These are phyloP conservation scores for Cutaneotrichosporon dermatis DNA, from an alignment of 1,284 basidiomycete genomes.

Conservation along the genomic window DNA sequence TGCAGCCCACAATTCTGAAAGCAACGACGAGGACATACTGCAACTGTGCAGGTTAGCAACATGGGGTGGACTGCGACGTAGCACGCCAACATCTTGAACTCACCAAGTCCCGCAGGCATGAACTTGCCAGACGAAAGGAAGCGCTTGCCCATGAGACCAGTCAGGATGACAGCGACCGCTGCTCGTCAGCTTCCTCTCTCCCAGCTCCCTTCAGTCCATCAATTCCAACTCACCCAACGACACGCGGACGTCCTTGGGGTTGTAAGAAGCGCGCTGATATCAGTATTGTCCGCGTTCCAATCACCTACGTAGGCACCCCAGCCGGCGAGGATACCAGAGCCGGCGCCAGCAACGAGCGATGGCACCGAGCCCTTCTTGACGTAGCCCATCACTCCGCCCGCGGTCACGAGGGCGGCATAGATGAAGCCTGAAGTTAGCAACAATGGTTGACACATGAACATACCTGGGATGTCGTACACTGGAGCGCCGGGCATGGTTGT, in stretches of 20 bases:
- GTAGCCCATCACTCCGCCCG: conserved; percentile 38
- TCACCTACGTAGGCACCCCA: conserved; percentile 39
- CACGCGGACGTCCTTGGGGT: conserved; percentile 29
- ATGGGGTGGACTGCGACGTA: too few species aligned
- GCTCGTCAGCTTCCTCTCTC: neutral
- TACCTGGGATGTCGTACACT: conserved; percentile 16
- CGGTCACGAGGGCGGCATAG: conserved; percentile 31
- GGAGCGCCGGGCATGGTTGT: neutral
- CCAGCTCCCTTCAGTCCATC: too few species aligned
- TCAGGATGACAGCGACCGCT: conserved; percentile 27
- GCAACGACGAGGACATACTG: too few species aligned
- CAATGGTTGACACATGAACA: too few species aligned
- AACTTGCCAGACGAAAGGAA: conserved; percentile 37
- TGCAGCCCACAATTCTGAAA: too few species aligned
- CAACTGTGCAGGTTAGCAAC: too few species aligned
- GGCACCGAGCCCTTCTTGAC: conserved; percentile 35
- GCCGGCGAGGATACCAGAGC: conserved; percentile 25
- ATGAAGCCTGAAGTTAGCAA: conserved; percentile 27
- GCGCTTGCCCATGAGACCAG: conserved; percentile 31
- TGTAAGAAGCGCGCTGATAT: conserved; percentile 26
- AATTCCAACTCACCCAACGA: conserved; percentile 23
- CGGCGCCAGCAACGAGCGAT: conserved; percentile 34
- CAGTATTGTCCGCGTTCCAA: neutral
- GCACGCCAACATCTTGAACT: conserved; percentile 10
- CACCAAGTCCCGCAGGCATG: conserved; percentile 44